Percentiles rank a stretch among this genome's conserved stretches.
Conservation (phyloP, 2,329 filamentous ascomycete species). For the Trichoderma semiorbis region DNA sequence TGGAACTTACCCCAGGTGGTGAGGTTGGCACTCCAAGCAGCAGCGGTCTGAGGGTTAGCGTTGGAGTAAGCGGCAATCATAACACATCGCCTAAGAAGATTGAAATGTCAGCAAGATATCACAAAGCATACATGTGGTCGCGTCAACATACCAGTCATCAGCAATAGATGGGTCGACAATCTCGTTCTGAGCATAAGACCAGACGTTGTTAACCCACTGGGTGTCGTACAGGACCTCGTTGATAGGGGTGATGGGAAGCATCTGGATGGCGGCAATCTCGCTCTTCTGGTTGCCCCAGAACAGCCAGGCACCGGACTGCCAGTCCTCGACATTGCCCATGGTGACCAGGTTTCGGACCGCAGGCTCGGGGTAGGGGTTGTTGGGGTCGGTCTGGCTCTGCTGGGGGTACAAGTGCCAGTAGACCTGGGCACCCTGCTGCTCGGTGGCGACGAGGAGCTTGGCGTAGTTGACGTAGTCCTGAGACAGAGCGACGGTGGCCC, state of each 20-base stretch:
- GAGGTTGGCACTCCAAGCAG: constrained; percentile 24
- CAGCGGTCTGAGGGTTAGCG: constrained; percentile 24
- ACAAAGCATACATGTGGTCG: background rate
- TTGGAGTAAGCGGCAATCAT: constrained; percentile 26
- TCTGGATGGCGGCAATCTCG: constrained; percentile 20
- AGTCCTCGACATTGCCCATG: constrained; percentile 27
- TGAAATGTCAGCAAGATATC: background rate
- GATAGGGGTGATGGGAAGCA: constrained; percentile 15
- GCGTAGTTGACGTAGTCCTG: constrained; percentile 26
- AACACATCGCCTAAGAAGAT: constrained; percentile 22
- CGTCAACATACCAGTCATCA: constrained; percentile 22
- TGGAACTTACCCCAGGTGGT: constrained; percentile 23
- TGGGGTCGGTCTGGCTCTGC: constrained; percentile 20
- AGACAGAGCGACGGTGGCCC: constrained; percentile 24
- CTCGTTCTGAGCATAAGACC: constrained; percentile 24
- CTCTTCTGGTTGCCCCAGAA: constrained; percentile 19
- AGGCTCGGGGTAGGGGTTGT: constrained; percentile 26
- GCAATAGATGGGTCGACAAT: constrained; percentile 23
- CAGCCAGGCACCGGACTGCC: constrained; percentile 25
- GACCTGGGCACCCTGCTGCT: constrained; percentile 23
- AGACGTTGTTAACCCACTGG: constrained; percentile 25
- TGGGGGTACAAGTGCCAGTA: constrained; percentile 27
- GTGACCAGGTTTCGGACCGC: constrained; percentile 20
- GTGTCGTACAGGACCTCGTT: constrained; percentile 23
- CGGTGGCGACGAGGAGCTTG: constrained; percentile 26